Evolutionary conservation across 1,284 basidiomycete genomes (phyloP).

Genomic region (Rhodotorula sp.): DNA sequence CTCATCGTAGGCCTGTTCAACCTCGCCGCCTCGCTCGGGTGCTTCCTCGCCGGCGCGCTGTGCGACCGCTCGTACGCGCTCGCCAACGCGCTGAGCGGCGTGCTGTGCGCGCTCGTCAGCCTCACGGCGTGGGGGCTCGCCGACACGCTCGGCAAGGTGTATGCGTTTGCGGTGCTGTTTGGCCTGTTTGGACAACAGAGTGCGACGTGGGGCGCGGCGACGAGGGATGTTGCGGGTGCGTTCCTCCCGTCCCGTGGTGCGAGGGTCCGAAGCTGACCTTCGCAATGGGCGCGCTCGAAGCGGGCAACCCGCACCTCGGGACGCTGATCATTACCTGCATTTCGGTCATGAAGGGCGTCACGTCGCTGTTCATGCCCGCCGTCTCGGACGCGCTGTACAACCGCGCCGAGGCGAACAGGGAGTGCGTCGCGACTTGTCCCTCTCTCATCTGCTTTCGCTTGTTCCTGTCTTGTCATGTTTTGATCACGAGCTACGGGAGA

Average conservation of each 20-base stretch:
- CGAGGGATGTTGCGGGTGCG: neutral
- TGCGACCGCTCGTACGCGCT: conserved; percentile 3
- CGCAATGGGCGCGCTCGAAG: neutral
- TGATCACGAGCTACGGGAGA: too few relatives aligned
- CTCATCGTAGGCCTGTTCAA: conserved; percentile 20
- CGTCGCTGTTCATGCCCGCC: neutral
- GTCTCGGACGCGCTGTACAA: conserved; percentile 4
- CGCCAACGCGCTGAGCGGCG: neutral
- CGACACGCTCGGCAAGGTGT: conserved; percentile 4
- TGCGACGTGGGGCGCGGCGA: too few relatives aligned
- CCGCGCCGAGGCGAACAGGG: neutral
- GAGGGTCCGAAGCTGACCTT: neutral
- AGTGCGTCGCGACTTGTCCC: neutral
- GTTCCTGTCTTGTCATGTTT: neutral
- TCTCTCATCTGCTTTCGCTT: neutral
- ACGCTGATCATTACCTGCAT: neutral
- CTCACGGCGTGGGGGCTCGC: conserved; percentile 10
- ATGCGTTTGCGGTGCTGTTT: neutral
- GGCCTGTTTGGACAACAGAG: neutral
- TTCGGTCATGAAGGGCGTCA: conserved; percentile 13
- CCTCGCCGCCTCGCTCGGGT: conserved; percentile 4
- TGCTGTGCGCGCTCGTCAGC: neutral
- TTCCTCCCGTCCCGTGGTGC: neutral
- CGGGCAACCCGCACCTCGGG: neutral
- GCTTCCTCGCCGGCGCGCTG: neutral